phyloP scores from a whole-genome alignment of 306 rosid genomes.

The Dryas drummondii region DNA sequence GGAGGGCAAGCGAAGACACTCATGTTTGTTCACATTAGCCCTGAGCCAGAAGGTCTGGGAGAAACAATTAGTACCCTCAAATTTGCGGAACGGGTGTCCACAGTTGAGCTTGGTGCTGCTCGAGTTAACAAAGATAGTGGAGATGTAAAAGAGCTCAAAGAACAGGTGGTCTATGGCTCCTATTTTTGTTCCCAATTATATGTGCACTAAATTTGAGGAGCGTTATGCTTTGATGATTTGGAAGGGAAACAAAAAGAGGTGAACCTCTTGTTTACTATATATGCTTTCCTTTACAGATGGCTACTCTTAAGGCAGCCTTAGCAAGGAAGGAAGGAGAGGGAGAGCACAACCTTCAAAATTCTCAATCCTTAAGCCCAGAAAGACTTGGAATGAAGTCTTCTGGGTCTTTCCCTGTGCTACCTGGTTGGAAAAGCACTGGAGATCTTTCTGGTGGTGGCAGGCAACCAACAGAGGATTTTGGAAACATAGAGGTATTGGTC shows the following conservation, averaged over 20 bases:
- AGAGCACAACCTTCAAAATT: conserved; percentile 35
- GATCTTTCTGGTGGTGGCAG: conserved; percentile 40
- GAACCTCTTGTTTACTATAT: not conserved
- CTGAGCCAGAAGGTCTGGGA: conserved; percentile 77
- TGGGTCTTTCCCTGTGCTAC: conserved; percentile 54
- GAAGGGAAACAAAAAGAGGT: not conserved
- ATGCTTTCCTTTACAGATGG: conserved; percentile 43
- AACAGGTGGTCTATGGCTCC: conserved; percentile 54
- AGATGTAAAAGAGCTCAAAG: conserved; percentile 83
- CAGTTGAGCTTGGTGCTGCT: conserved; percentile 86
- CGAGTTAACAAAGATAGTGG: conserved; percentile 61
- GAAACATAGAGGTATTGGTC: conserved; percentile 46
- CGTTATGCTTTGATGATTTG: not conserved
- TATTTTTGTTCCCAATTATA: not conserved
- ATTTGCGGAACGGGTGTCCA: conserved; percentile 90
- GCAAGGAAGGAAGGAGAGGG: conserved; percentile 67
- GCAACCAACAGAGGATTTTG: conserved; percentile 52
- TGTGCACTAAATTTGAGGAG: not conserved
- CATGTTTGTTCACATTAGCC: conserved; percentile 93
- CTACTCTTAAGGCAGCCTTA: conserved; percentile 74
- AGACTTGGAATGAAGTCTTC: conserved; percentile 44
- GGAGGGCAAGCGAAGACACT: conserved; percentile 97
- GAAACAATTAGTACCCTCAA: conserved; percentile 93
- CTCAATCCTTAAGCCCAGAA: conserved; percentile 45
- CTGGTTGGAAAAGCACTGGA: conserved; percentile 35